Conservation (phyloP, 495 filamentous ascomycete species). For the Talaromyces liani region DNA sequence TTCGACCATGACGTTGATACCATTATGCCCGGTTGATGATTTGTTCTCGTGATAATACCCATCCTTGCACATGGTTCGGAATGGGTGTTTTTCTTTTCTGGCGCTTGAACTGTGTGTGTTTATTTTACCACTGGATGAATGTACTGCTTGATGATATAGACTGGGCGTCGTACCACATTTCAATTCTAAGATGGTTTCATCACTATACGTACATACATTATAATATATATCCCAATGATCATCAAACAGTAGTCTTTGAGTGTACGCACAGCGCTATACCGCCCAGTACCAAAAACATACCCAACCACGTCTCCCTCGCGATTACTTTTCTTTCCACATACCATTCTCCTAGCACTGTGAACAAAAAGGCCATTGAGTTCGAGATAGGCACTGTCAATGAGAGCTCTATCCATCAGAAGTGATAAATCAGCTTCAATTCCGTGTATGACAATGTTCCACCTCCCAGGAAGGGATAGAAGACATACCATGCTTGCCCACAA, state of each 20-base stretch:
- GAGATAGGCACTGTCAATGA: conserved; percentile 92
- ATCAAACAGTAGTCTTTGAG: conserved; percentile 32
- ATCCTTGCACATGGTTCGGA: background rate
- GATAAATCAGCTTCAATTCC: background rate
- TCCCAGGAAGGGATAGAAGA: no score
- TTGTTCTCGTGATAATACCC: conserved; percentile 1
- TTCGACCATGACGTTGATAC: conserved; percentile 8
- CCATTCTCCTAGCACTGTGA: conserved; percentile 94
- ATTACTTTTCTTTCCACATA: conserved; percentile 88
- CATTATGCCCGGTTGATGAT: background rate
- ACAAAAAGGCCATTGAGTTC: conserved; percentile 89
- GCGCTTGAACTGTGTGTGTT: background rate
- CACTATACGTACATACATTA: background rate
- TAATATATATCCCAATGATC: background rate
- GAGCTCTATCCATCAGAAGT: conserved; percentile 50
- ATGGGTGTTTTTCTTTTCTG: background rate
- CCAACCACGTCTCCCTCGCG: conserved; percentile 79
- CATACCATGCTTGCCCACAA: conserved; percentile 84
- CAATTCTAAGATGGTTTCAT: background rate
- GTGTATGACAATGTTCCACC: no score
- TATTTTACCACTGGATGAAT: background rate
- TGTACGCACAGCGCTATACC: conserved; percentile 87
- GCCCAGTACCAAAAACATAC: conserved; percentile 70
- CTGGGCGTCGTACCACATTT: background rate
- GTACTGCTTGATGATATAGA: background rate